phyloP scores from a whole-genome alignment of 1,139 yeast species.

The Kurtzmaniella quercitrusa region DNA sequence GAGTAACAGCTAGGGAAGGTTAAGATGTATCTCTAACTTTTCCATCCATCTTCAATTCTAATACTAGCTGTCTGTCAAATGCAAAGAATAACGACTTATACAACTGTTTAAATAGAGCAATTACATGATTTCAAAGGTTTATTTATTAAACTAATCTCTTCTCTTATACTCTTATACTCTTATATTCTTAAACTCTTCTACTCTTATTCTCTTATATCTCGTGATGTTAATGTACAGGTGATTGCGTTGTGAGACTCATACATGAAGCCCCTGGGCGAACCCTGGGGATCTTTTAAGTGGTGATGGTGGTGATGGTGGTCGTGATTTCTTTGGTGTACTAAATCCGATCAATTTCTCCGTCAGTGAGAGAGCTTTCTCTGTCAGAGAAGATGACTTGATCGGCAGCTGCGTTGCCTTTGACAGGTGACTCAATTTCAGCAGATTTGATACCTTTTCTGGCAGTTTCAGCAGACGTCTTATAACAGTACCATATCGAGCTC shows the following conservation, averaged over 20 bases:
- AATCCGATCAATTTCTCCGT: not conserved
- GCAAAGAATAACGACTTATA: too few species aligned
- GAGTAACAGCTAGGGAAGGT: too few species aligned
- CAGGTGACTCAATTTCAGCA: not conserved
- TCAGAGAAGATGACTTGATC: not conserved
- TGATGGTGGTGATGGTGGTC: not conserved
- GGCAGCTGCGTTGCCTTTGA: not conserved
- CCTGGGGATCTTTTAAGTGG: constrained; percentile 1
- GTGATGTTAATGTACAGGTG: too few species aligned
- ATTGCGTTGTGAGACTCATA: not conserved
- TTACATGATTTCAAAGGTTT: too few species aligned
- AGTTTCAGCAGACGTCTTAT: constrained; percentile 3
- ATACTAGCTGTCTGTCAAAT: too few species aligned
- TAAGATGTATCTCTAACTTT: too few species aligned
- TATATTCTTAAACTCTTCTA: too few species aligned
- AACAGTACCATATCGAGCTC: constrained; percentile 6
- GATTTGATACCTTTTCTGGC: constrained; percentile 1
- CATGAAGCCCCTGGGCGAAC: not conserved
- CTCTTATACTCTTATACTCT: too few species aligned
- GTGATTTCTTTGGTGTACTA: not conserved
- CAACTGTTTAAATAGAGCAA: too few species aligned
- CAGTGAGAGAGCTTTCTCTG: not conserved
- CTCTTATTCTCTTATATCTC: too few species aligned
- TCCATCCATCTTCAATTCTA: too few species aligned
- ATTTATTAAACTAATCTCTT: too few species aligned